A percentile compares a stretch with the other conserved stretches of the same genome.
Evolutionary conservation across 345 rosid genomes (phyloP).

Genomic region (Dipteronia sinensis): DNA sequence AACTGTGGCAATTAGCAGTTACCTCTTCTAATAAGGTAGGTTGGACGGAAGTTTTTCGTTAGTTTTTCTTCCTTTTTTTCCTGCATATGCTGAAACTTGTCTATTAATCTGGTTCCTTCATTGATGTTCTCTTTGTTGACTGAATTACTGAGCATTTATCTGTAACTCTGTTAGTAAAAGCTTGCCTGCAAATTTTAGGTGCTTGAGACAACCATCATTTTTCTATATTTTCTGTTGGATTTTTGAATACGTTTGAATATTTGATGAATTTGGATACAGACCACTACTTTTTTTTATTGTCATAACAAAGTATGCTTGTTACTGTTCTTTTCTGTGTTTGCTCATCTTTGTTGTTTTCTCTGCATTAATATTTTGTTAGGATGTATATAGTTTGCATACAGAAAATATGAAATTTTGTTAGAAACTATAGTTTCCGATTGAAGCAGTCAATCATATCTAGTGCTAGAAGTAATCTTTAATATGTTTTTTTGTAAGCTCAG

Average conservation of each 20-base stretch:
- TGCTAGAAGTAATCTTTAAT: background rate
- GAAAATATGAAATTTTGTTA: background rate
- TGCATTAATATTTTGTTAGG: background rate
- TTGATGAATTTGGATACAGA: background rate
- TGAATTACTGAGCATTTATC: background rate
- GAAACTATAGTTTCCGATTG: background rate
- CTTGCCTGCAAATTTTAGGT: background rate
- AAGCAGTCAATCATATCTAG: background rate
- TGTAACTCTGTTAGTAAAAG: background rate
- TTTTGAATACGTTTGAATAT: background rate
- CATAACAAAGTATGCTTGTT: background rate
- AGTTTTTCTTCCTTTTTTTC: background rate
- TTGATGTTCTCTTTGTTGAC: background rate
- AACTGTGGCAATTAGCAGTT: background rate
- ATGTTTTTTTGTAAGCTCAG: background rate
- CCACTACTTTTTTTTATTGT: background rate
- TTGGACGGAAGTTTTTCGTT: constrained; percentile 2
- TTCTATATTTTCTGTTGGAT: background rate
- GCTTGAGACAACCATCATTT: background rate
- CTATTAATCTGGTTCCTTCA: background rate
- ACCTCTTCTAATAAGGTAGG: background rate
- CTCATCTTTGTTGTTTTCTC: background rate
- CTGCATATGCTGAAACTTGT: background rate
- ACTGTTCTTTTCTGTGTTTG: background rate
- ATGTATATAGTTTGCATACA: background rate